Percentiles rank a stretch among this genome's conserved stretches.
Conservation (phyloP, 2,329 filamentous ascomycete genomes). For the Lecanoromycetidae sp. region DNA sequence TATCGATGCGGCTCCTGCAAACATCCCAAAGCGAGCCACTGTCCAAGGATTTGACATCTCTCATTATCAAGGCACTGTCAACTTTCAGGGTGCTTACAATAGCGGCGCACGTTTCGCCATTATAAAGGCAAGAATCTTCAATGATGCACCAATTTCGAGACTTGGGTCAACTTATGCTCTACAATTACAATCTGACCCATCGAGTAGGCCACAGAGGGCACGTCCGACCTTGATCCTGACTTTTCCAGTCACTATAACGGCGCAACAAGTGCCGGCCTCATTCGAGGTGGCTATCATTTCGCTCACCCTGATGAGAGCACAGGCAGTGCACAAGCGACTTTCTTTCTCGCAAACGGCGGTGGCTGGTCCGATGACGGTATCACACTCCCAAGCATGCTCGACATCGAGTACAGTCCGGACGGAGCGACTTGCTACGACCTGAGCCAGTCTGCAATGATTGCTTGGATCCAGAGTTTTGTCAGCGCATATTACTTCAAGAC, state of each 20-base stretch:
- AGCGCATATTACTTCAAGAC: constrained; percentile 38
- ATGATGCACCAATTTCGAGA: neutral
- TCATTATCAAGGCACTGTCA: constrained; percentile 24
- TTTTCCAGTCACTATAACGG: constrained; percentile 40
- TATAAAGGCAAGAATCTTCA: constrained; percentile 22
- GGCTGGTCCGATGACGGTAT: constrained; percentile 43
- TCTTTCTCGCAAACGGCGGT: constrained; percentile 42
- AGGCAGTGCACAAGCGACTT: constrained; percentile 39
- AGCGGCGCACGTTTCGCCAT: constrained; percentile 26
- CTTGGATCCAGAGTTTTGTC: constrained; percentile 44
- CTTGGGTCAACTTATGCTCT: neutral
- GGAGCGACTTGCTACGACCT: constrained; percentile 37
- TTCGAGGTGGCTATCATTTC: constrained; percentile 47
- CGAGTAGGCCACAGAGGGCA: constrained; percentile 38
- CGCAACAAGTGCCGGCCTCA: constrained; percentile 40
- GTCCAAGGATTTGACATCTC: constrained; percentile 27
- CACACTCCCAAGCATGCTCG: constrained; percentile 47
- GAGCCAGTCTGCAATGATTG: constrained; percentile 35
- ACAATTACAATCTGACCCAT: neutral
- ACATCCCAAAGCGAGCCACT: constrained; percentile 15
- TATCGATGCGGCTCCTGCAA: constrained; percentile 1
- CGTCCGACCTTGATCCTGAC: constrained; percentile 32
- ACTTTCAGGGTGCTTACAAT: constrained; percentile 25
- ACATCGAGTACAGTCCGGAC: constrained; percentile 37
- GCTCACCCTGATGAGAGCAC: constrained; percentile 36